Evolutionary conservation across 257 asterid genomes (phyloP), one percentile per base, ranked within the genome.

Genomic region (Ilex aquifolium): DNA sequence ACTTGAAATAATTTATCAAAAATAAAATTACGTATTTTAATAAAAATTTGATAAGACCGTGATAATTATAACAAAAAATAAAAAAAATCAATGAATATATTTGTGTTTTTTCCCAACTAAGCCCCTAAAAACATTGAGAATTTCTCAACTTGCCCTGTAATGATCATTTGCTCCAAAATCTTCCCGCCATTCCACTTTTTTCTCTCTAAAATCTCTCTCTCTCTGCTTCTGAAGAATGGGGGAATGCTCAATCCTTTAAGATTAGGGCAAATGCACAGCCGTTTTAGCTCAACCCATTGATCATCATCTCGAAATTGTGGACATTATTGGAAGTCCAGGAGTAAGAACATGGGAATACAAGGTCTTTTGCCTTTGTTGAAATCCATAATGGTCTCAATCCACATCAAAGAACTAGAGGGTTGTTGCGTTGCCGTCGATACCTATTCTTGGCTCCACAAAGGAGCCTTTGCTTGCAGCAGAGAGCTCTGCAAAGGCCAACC

Each of bases 401-500:
- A 92, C 79, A 72, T 89, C 16, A 92, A 83, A 77, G 99, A 87
- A 32, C 73, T 89, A 69, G 79, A 79, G 59, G 99, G 95, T 4
- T 81, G 95, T 63, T 77, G 32, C 59, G 99, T 89, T 11, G 95
- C 99, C 60, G 73, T 89, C 63, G 99, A 92, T 48, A 87, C 99
- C 1, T 92, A 92, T 78, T 92, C 99, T 65, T 92, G 99, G 97
- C 91, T 92, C 44, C 99, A 92, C 76, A 92, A 87, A 76, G 99
- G 99, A n/a, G 99, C 97, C 10, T 85, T 92, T 72, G 82, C 94
- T 60, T 89, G 97, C 74, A 87, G 99, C 80, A 82, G 83, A 64
- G 91, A 92, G n/a, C 97, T 92, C 69, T 92, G 99, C 80, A 92
- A 89, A 81, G 95, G 94, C 77, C 80, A 70, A 4, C 87, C 95